phyloP scores from a whole-genome alignment of 108 stramenopile genomes.

The Asterionellopsis glacialis region DNA sequence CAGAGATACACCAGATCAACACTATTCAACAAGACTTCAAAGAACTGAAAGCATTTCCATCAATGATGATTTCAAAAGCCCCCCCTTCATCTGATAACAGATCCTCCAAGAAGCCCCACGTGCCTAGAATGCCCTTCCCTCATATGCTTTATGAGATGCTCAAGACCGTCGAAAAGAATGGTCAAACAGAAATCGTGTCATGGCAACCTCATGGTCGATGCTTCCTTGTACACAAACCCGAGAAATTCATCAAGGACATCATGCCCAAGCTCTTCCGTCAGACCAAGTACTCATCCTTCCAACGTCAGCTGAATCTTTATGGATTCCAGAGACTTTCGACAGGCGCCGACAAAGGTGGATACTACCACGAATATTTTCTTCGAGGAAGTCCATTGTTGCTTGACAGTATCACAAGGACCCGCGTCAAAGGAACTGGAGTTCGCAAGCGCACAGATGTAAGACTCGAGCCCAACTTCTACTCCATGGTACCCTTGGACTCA shows the following conservation, averaged over 20 bases:
- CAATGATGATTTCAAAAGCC: too few relatives aligned
- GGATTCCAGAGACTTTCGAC: slow-evolving; percentile 59
- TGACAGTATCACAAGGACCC: not conserved
- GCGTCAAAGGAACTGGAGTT: slow-evolving; percentile 1
- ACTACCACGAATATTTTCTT: slow-evolving; percentile 35
- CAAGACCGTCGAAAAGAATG: not conserved
- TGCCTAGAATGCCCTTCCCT: not conserved
- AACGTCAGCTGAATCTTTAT: slow-evolving; percentile 73
- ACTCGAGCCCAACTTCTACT: not conserved
- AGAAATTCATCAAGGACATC: slow-evolving; percentile 52
- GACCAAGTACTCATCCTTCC: slow-evolving; percentile 35
- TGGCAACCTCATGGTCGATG: slow-evolving; percentile 64
- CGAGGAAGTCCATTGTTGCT: slow-evolving; percentile 6
- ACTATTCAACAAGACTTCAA: too few relatives aligned
- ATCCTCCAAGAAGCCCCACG: not conserved
- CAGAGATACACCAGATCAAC: too few relatives aligned
- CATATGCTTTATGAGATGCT: not conserved
- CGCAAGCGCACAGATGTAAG: not conserved
- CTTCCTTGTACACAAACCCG: slow-evolving; percentile 56
- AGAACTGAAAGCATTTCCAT: too few relatives aligned
- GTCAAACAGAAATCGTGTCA: slow-evolving; percentile 33
- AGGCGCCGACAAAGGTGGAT: slow-evolving; percentile 33
- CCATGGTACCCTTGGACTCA: not conserved
- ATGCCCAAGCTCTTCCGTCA: slow-evolving; percentile 69
- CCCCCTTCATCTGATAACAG: too few relatives aligned